Conservation (phyloP, 257 asterid genomes). For the Petunia axillaris region DNA sequence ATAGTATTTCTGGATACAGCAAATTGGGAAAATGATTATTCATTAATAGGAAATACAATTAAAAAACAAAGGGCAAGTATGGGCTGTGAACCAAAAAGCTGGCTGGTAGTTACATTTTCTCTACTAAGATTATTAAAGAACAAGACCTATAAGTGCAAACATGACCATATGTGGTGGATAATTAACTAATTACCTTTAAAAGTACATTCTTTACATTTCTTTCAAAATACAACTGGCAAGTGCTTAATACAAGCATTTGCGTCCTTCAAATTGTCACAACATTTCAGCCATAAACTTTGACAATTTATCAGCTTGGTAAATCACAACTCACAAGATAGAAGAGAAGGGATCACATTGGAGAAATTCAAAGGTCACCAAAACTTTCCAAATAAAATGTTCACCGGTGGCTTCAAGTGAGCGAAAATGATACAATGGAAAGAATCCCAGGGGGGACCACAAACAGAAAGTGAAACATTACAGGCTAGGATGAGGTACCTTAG, state of each 20-base stretch:
- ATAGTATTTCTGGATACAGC: not conserved
- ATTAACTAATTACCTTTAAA: not conserved
- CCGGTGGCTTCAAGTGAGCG: not conserved
- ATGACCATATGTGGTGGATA: not conserved
- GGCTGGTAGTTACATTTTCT: not conserved
- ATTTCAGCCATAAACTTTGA: not conserved
- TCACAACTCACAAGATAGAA: conserved; percentile 2
- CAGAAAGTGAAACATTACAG: conserved; percentile 16
- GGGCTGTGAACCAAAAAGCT: not conserved
- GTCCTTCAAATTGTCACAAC: not conserved
- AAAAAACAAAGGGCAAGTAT: not conserved
- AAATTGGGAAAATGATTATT: not conserved
- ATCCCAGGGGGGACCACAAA: conserved; percentile 20
- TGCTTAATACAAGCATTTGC: not conserved
- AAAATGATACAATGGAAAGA: not conserved
- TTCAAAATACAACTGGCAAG: not conserved
- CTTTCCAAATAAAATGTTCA: not conserved
- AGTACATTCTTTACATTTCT: not conserved
- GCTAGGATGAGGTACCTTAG: conserved; percentile 7
- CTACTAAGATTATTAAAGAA: not conserved
- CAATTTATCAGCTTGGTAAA: not conserved
- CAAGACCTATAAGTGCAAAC: not conserved
- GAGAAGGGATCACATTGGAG: not conserved
- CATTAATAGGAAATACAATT: not conserved
- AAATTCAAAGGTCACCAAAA: not conserved